These are phyloP conservation scores for Escovopsis weberi DNA, from an alignment of 2,329 filamentous ascomycete genomes.

Conservation along the genomic window DNA sequence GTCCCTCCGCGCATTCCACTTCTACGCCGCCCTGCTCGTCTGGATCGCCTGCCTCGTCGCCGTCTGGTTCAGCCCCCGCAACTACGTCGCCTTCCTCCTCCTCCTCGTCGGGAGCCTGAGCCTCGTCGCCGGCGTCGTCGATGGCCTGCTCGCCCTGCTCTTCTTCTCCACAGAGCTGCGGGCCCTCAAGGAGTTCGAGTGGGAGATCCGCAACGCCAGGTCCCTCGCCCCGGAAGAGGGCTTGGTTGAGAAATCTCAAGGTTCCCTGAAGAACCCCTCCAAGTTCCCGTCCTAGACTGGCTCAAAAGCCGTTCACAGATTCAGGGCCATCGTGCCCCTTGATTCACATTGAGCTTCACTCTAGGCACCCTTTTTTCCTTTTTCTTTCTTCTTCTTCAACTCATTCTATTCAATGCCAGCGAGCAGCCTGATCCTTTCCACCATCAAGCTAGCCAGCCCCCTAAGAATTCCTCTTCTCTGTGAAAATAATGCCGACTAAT, in stretches of 20 bases:
- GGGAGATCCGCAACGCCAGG: slow-evolving; percentile 67
- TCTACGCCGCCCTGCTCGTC: slow-evolving; percentile 49
- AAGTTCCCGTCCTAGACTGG: not conserved
- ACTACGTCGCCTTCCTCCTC: slow-evolving; percentile 67
- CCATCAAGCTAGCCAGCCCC: no score
- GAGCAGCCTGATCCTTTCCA: no score
- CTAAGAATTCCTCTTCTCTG: not conserved
- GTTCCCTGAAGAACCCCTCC: not conserved
- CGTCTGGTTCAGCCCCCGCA: slow-evolving; percentile 67
- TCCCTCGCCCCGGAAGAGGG: slow-evolving; percentile 17
- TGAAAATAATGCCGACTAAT: slow-evolving; percentile 6
- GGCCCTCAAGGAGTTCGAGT: slow-evolving; percentile 79
- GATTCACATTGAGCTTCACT: not conserved
- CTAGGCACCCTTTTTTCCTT: no score
- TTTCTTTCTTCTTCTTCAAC: no score
- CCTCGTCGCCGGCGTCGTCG: slow-evolving; percentile 60
- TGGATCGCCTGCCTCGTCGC: slow-evolving; percentile 63
- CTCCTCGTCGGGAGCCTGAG: slow-evolving; percentile 67
- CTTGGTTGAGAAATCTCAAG: not conserved
- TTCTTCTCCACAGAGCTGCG: slow-evolving; percentile 79
- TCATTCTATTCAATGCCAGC: no score
- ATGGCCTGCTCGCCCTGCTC: slow-evolving; percentile 73
- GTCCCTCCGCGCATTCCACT: slow-evolving; percentile 58
- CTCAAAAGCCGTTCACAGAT: no score
- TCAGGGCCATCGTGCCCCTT: no score